phyloP scores from a whole-genome alignment of 495 filamentous ascomycete genomes.

The Penicillium crystallinum region DNA sequence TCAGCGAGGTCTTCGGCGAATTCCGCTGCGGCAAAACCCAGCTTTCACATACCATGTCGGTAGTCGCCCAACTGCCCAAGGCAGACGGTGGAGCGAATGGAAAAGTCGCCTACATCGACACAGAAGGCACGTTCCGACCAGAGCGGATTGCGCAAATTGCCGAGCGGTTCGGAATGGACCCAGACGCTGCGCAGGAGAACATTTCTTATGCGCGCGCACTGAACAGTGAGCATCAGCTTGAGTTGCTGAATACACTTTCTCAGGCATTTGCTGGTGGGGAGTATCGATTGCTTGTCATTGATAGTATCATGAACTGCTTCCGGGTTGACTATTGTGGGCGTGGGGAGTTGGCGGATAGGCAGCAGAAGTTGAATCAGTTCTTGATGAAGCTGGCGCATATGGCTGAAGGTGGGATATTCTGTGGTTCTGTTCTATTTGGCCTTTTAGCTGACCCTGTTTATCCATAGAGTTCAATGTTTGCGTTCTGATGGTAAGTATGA shows the following conservation, averaged over 20 bases:
- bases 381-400: constrained; percentile 65
- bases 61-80: constrained; percentile 53
- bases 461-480: constrained; percentile 67
- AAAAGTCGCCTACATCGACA: constrained; percentile 78
- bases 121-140: constrained; percentile 74
- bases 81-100: constrained; percentile 71
- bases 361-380: constrained; percentile 71
- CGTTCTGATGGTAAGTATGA: constrained; percentile 57
- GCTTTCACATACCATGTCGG: constrained; percentile 63
- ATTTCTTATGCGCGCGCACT: constrained; percentile 67
- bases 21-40: constrained; percentile 78
- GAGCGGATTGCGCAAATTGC: constrained; percentile 69
- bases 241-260: constrained; percentile 62
- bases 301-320: constrained; percentile 77
- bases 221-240: constrained; percentile 73
- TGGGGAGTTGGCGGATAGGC: constrained; percentile 70
- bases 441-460: constrained; percentile 6
- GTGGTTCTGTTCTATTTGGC: background rate
- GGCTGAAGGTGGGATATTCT: constrained; percentile 55
- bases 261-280: constrained; percentile 62
- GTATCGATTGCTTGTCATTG: constrained; percentile 69
- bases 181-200: constrained; percentile 64
- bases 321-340: constrained; percentile 70
- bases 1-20: constrained; percentile 69
- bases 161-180: constrained; percentile 67